Evolutionary conservation across 2,329 filamentous ascomycete genomes (phyloP), one percentile per base, ranked within the genome.

Genomic region (Diaporthe citrichinensis): DNA sequence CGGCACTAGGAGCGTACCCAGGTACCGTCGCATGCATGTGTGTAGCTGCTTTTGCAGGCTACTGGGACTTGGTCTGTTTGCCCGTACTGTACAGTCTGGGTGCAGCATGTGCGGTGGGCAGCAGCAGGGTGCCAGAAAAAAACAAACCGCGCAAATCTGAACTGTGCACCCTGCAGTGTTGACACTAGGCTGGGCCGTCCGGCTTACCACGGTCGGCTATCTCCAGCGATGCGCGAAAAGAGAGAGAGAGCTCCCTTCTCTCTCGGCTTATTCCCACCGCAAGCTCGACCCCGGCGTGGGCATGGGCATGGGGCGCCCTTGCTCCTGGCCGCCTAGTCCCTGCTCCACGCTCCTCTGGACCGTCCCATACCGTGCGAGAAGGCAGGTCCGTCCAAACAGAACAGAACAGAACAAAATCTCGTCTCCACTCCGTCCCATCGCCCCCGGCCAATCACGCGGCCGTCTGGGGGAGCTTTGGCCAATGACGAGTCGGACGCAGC

Each of bases 201-300:
- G 65, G 65, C 49, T 55, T 55, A 69, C 49, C 49, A 69, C 65
- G 44, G 46, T 65, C 71, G 71, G 71, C 58, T 73, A 65, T 65
- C 58, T 55, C 71, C 71, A 73, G 46, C 46, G 65, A 69, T 41
- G 65, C 34, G 49, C 46, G 65, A 53, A 53, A 39, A 68, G 46
- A 51, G 44, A 51, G 31, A 68, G 46, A 55, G 41, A 49, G 41
- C 62, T 67, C 41, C 20, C 25, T 15, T 72, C 28, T 34, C 49
- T 57, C 46, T 65, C 58, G 58, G 71, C 58, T 73, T 73, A 59
- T 65, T 73, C 71, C 71, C 71, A 73, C 71, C 71, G 71, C 71
- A 65, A 73, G 46, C 59, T 73, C 58, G 36, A 61, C 41, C 53
- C 51, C 55, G 44, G 53, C 53, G 39, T 67, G 59, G 71, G 14